Percentiles rank a stretch among this genome's conserved stretches.
phyloP scores from a whole-genome alignment of 1,284 basidiomycete genomes.

The Coniferiporia sulphurascens region DNA sequence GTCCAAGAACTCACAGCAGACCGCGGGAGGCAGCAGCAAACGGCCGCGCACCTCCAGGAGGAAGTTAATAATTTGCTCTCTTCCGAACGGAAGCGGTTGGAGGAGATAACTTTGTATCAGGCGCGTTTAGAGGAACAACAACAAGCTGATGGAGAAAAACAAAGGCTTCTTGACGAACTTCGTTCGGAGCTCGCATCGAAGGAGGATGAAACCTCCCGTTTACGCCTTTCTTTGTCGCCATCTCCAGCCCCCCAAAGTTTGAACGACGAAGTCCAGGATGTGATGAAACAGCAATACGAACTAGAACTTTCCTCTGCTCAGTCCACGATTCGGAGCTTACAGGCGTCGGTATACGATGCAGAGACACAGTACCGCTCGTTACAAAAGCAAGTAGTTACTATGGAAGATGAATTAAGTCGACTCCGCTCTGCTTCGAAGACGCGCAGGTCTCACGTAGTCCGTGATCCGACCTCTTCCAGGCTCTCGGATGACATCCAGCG shows the following conservation, averaged over 20 bases:
- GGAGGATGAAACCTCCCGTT: slow-evolving; percentile 59
- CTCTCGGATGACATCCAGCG: slow-evolving; percentile 42
- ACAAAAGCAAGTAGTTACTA: slow-evolving; percentile 58
- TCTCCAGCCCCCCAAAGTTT: slow-evolving; percentile 43
- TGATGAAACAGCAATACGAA: slow-evolving; percentile 64
- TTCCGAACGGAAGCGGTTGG: slow-evolving; percentile 35
- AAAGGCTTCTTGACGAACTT: slow-evolving; percentile 54
- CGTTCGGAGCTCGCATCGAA: slow-evolving; percentile 65
- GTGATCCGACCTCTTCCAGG: slow-evolving; percentile 32
- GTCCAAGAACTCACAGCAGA: slow-evolving; percentile 55
- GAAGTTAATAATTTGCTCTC: slow-evolving; percentile 48
- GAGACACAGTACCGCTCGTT: slow-evolving; percentile 64
- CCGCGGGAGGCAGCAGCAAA: slow-evolving; percentile 49
- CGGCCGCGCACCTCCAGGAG: slow-evolving; percentile 43
- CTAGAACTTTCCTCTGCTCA: slow-evolving; percentile 77
- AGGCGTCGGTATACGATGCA: slow-evolving; percentile 68
- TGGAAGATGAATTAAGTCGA: slow-evolving; percentile 59
- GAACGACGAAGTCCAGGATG: slow-evolving; percentile 65
- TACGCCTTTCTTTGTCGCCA: slow-evolving; percentile 36
- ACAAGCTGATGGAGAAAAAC: slow-evolving; percentile 52
- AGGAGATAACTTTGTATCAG: slow-evolving; percentile 45
- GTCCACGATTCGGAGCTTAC: slow-evolving; percentile 70
- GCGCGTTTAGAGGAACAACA: slow-evolving; percentile 47
- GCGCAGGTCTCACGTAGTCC: slow-evolving; percentile 28
- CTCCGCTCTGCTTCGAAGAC: slow-evolving; percentile 35